Evolutionary conservation across 2,329 filamentous ascomycete genomes (phyloP), one percentile per base, ranked within the genome.

Genomic region (Uncinocarpus reesii): DNA sequence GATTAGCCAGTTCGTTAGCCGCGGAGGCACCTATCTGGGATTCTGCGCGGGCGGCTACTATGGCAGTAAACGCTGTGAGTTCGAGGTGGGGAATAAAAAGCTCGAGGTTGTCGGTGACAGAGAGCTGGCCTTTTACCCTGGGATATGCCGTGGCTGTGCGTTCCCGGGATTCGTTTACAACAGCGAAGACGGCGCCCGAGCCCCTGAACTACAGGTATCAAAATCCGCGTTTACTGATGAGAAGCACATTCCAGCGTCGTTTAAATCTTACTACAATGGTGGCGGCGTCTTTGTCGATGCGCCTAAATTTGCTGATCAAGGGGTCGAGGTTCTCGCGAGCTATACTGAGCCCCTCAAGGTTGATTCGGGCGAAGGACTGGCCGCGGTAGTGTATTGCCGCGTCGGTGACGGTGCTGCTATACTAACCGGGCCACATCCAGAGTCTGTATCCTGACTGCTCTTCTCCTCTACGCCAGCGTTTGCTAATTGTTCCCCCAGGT

Each of bases 31-130:
- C 0, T 98, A 92, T 61, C 75, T 98, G 1, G 92, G 92, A 0
- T 82, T 98, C 58, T 98, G 92, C 62, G 92, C 92, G 1, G 92
- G 92, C 4, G 92, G 84, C 8, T 98, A 98, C 68, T 98, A 95
- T 59, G 92, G 84, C 18, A 81, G 76, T 55, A 72, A 75, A 32
- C 76, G 74, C 53, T 95, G 90, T 62, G 92, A 98, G 64, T 98
- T 96, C 55, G 90, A 96, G 67, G 81, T 92, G 10, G 87, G 88
- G 2, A 80, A 92, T 60, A 77, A 76, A 55, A 75, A 77, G 1
- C 76, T 96, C 69, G 86, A 94, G 61, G 90, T 98, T 2, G 71
- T 94, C 23, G 92, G 92, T 0, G 75, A 81, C 38, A 76, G 92
- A 32, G 92, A 98, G 63, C 71, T 98, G 43, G 82, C 71, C 0